These are phyloP conservation scores for Fusarium longipes DNA, from an alignment of 2,329 filamentous ascomycete genomes.

Conservation along the genomic window DNA sequence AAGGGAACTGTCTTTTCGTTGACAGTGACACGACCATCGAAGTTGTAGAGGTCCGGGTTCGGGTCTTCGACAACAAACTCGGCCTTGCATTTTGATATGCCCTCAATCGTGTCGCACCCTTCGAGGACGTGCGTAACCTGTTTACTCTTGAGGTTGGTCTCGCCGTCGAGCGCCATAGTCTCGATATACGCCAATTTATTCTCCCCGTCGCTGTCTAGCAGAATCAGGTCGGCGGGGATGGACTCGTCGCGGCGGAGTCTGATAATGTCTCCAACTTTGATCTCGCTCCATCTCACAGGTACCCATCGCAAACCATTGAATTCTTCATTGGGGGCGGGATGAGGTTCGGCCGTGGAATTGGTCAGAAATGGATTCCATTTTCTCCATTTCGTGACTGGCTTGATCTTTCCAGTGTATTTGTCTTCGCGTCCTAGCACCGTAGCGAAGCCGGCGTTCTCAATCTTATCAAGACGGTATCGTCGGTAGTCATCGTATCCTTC, in stretches of 20 bases:
- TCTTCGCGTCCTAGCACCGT: conserved; percentile 58
- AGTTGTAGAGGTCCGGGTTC: conserved; percentile 80
- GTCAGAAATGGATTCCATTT: conserved; percentile 51
- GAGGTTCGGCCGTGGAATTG: conserved; percentile 46
- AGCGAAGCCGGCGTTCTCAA: conserved; percentile 74
- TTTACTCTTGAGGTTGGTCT: conserved; percentile 85
- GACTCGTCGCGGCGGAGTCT: conserved; percentile 75
- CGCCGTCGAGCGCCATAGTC: conserved; percentile 85
- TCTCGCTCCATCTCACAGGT: conserved; percentile 56
- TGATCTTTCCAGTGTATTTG: conserved; percentile 47
- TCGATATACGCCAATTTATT: conserved; percentile 86
- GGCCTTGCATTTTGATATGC: conserved; percentile 66
- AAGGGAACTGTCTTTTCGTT: conserved; percentile 71
- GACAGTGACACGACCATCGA: conserved; percentile 75
- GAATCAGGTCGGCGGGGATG: conserved; percentile 83
- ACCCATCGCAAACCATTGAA: conserved; percentile 67
- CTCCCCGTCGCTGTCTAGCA: conserved; percentile 81
- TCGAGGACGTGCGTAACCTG: conserved; percentile 72
- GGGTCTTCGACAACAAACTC: conserved; percentile 80
- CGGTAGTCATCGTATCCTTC: conserved; percentile 89
- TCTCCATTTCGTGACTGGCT: conserved; percentile 38
- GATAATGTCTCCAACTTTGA: conserved; percentile 63
- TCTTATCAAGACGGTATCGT: conserved; percentile 81
- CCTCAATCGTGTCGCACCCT: conserved; percentile 64
- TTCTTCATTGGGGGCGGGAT: conserved; percentile 66